phyloP scores from a whole-genome alignment of 208 protist genomes.

The Leishmania tropica region DNA sequence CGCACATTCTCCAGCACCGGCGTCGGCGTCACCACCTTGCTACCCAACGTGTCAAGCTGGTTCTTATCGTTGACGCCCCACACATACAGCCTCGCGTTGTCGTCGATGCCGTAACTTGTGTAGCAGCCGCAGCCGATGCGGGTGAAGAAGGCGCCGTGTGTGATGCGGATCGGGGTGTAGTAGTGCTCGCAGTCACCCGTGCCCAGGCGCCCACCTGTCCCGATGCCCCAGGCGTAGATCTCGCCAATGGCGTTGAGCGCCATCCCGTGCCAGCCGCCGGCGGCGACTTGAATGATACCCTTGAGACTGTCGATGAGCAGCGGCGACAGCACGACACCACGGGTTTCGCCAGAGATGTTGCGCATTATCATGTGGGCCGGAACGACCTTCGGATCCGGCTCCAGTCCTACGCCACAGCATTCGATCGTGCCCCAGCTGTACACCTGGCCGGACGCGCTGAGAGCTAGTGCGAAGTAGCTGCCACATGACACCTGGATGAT shows the following conservation, averaged over 20 bases:
- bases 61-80: constrained; percentile 76
- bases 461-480: constrained; percentile 77
- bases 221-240: constrained; percentile 78
- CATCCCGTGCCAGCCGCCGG: constrained; percentile 75
- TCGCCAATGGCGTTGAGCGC: constrained; percentile 80
- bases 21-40: constrained; percentile 38
- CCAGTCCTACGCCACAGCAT: constrained; percentile 76
- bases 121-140: constrained; percentile 76
- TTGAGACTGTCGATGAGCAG: constrained; percentile 48
- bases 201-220: constrained; percentile 65
- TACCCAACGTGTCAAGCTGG: constrained; percentile 44
- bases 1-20: constrained; percentile 67
- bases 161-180: constrained; percentile 52
- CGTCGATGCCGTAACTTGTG: constrained; percentile 70
- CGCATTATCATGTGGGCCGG: constrained; percentile 60
- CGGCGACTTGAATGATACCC: constrained; percentile 67
- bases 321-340: constrained; percentile 56
- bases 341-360: constrained; percentile 45
- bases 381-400: constrained; percentile 45
- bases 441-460: constrained; percentile 68
- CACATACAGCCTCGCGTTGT: constrained; percentile 64
- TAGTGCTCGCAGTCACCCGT: constrained; percentile 40
- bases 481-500: constrained; percentile 85
- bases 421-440: constrained; percentile 86
- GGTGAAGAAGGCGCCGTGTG: constrained; percentile 50